These are phyloP conservation scores for Begonia masoniana DNA, from an alignment of 306 rosid species.

Conservation along the genomic window DNA sequence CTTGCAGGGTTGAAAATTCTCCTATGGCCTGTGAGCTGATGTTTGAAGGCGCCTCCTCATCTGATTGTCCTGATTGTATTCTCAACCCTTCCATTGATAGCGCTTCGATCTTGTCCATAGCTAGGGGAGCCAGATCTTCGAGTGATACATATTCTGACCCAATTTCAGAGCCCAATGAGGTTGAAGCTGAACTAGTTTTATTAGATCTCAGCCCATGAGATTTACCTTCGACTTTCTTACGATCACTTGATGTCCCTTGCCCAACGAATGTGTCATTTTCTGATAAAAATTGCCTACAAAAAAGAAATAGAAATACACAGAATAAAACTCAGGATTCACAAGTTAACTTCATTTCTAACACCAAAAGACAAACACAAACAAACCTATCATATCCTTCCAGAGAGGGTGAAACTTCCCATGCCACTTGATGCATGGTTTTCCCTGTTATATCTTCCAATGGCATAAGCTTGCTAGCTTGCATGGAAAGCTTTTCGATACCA, in stretches of 20 bases:
- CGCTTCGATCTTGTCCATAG: conserved; percentile 86
- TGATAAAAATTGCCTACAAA: conserved; percentile 32
- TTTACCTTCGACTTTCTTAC: conserved; percentile 17
- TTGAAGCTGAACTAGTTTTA: conserved; percentile 17
- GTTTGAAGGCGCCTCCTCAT: conserved; percentile 70
- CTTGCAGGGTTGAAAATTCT: conserved; percentile 48
- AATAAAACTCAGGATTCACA: conserved; percentile 7
- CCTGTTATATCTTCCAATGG: conserved; percentile 89
- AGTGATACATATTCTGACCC: conserved; percentile 55
- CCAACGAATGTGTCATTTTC: conserved; percentile 31
- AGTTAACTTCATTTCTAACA: conserved; percentile 1
- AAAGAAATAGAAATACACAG: conserved; percentile 1
- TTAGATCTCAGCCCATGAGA: conserved; percentile 24
- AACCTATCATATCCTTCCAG: conserved; percentile 55
- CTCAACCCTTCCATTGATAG: conserved; percentile 85
- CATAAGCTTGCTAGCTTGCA: conserved; percentile 85
- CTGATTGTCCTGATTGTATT: conserved; percentile 82
- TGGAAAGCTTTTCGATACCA: conserved; percentile 91
- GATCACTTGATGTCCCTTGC: conserved; percentile 1
- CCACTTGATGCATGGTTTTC: conserved; percentile 84
- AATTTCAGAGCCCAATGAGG: conserved; percentile 22
- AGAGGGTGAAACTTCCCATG: conserved; percentile 60
- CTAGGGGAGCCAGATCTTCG: conserved; percentile 86
- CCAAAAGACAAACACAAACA: conserved; percentile 12
- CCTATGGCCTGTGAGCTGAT: conserved; percentile 43